Conservation (phyloP, 1,139 yeast species). For the Eremothecium cymbalariae region DNA sequence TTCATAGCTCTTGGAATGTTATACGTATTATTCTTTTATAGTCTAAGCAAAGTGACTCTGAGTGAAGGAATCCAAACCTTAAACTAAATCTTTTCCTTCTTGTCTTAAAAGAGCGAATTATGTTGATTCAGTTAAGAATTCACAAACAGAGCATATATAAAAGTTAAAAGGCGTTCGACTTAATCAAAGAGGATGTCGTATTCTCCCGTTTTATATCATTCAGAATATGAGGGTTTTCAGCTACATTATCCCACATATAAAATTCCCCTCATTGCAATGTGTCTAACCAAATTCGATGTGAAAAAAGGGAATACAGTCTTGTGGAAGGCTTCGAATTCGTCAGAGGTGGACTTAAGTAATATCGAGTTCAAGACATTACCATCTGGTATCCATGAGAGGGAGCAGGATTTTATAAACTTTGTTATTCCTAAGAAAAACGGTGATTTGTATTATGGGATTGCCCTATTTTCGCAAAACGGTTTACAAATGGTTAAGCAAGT, state of each 20-base stretch:
- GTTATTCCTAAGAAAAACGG: constrained; percentile 36
- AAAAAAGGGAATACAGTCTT: constrained; percentile 27
- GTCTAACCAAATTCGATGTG: constrained; percentile 29
- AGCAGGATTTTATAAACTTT: constrained; percentile 47
- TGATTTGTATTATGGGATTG: constrained; percentile 37
- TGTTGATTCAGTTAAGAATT: not conserved
- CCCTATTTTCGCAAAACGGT: constrained; percentile 41
- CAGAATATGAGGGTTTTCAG: not conserved
- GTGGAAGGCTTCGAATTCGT: constrained; percentile 16
- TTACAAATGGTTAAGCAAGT: constrained; percentile 17
- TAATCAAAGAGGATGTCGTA: not conserved
- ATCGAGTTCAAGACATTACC: constrained; percentile 73
- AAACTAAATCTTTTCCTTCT: not conserved
- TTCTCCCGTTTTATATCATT: constrained; percentile 2
- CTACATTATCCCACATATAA: constrained; percentile 18
- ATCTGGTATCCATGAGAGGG: constrained; percentile 67
- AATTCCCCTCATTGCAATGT: constrained; percentile 18
- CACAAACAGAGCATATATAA: no score
- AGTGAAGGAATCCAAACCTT: not conserved
- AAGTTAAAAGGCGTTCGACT: not conserved
- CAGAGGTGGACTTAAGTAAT: constrained; percentile 27
- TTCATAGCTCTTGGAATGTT: constrained; percentile 8
- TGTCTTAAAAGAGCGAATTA: no score
- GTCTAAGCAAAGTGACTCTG: constrained; percentile 1
- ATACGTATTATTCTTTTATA: not conserved